Base-by-base conservation (phyloP, 352 stramenopile genomes). In the Elongisporangium anandrum region DNA sequence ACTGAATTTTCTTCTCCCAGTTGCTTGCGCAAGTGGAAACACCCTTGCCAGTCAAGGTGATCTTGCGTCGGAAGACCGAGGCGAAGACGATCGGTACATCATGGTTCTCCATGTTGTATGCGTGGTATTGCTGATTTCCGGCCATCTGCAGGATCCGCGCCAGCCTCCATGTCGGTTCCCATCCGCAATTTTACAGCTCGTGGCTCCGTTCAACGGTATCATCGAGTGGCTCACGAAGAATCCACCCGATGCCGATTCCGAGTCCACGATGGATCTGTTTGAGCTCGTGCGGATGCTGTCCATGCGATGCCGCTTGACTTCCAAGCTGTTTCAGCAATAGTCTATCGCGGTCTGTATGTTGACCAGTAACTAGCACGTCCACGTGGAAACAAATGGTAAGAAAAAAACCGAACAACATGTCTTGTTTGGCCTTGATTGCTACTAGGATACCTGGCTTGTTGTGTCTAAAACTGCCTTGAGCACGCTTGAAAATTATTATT, bases 71-170 rank as follows among this genome's bases (percentile, higher is more conserved):
- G 73, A 87, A 62, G 72, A 68, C 56, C 75, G 79, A 5, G 79
- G 81, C 24, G 81, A 92, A 64, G 85, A 94, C 47, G 85, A 95
- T 50, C 74, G 71, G 20, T 93, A 90, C 53, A 70, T 90, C 9
- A 83, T 93, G 81, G 64, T 93, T 41, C 66, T 95, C 41, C 85
- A 95, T 53, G 62, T 86, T 1, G 64, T 80, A 4, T 91, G 77
- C 59, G 73, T 90, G 21, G 65, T 95, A 26, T 65, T 92, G 52
- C 75, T 92, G 50, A 85, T 95, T 24, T 68, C 60, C 1, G 88
- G 78, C 55, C 74, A 82, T 21, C 77, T 82, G 13, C 66, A 79
- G 66, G 68, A 84, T 49, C 77, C 70, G 52, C 73, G 79, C 38
- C 59, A 63, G 15, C 69, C 77, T 16, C 73, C 61, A n/a, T 73